phyloP scores from a whole-genome alignment of 768 basidiomycete genomes.

The Russula foetens region DNA sequence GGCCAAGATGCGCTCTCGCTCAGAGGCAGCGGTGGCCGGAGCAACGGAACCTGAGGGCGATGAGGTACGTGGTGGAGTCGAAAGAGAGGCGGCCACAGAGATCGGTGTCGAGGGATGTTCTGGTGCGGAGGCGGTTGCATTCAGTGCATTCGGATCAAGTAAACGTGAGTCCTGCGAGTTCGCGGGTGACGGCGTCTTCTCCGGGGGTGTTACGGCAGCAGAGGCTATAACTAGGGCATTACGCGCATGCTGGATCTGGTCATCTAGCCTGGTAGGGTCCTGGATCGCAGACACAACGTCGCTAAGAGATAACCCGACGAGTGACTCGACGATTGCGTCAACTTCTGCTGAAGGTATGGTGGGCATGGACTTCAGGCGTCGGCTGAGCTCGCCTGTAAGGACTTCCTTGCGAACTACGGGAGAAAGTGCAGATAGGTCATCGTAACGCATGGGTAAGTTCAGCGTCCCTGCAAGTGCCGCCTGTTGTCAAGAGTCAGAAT shows the following conservation, averaged over 20 bases:
- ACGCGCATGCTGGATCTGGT: conserved; percentile 43
- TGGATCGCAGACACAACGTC: conserved; percentile 75
- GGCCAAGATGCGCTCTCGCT: conserved; percentile 63
- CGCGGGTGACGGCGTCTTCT: conserved; percentile 48
- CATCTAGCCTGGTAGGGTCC: conserved; percentile 54
- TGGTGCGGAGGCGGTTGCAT: conserved; percentile 80
- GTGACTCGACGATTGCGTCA: conserved; percentile 59
- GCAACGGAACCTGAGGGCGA: conserved; percentile 61
- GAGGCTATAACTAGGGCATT: conserved; percentile 17
- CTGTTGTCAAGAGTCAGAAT: conserved; percentile 30
- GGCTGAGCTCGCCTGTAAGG: conserved; percentile 71
- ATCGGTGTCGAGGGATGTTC: conserved; percentile 85
- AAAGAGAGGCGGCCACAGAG: conserved; percentile 64
- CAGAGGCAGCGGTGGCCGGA: conserved; percentile 39
- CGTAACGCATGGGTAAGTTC: conserved; percentile 80
- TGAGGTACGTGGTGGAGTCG: conserved; percentile 77
- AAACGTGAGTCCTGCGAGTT: conserved; percentile 64
- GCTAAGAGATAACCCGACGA: conserved; percentile 61
- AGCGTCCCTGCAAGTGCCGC: conserved; percentile 76
- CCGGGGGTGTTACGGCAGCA: conserved; percentile 34
- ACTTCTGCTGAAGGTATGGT: conserved; percentile 48
- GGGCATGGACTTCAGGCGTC: conserved; percentile 56
- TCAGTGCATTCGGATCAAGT: conserved; percentile 52
- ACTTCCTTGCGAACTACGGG: conserved; percentile 86
- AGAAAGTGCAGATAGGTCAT: conserved; percentile 72